These are phyloP conservation scores for Grosmannia penicillata DNA, from an alignment of 2,329 filamentous ascomycete genomes.

Conservation along the genomic window DNA sequence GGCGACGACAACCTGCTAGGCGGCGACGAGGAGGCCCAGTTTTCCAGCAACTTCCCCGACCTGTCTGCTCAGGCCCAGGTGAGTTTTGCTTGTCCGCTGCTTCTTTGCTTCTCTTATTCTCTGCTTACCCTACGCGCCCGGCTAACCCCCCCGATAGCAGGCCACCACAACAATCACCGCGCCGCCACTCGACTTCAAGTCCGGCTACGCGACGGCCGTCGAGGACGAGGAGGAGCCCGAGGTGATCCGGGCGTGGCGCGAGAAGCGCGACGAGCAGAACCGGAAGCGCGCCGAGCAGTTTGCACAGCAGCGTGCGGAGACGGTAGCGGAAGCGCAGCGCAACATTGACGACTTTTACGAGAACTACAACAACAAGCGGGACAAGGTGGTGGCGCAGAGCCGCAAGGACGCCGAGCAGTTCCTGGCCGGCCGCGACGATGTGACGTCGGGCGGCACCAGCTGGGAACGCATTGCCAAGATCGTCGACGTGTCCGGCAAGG, in stretches of 20 bases:
- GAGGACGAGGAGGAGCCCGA: constrained; percentile 72
- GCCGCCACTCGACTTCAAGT: constrained; percentile 46
- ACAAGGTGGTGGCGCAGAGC: constrained; percentile 81
- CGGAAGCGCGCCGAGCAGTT: constrained; percentile 76
- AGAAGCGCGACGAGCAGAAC: constrained; percentile 70
- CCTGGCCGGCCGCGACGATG: constrained; percentile 76
- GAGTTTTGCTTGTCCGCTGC: constrained; percentile 13
- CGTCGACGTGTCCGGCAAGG: constrained; percentile 94
- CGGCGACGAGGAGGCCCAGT: constrained; percentile 39
- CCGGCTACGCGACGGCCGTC: constrained; percentile 40
- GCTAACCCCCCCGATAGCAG: too few relatives aligned
- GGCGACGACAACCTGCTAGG: constrained; percentile 59
- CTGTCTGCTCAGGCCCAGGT: constrained; percentile 57
- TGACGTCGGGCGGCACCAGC: constrained; percentile 84
- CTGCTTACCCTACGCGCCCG: too few relatives aligned
- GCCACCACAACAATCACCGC: constrained; percentile 56
- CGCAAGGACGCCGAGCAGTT: constrained; percentile 89
- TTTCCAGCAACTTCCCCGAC: constrained; percentile 84
- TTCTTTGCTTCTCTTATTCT: background rate
- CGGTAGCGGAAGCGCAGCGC: constrained; percentile 74
- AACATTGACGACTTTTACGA: constrained; percentile 99
- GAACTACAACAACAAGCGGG: constrained; percentile 96
- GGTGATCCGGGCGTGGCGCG: constrained; percentile 82
- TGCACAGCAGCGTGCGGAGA: constrained; percentile 67
- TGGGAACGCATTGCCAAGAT: constrained; percentile 98